Evolutionary conservation across 164 flowering plant species (phyloP), one percentile per base, ranked within the genome.

Genomic region (Stephania yunnanensis): DNA sequence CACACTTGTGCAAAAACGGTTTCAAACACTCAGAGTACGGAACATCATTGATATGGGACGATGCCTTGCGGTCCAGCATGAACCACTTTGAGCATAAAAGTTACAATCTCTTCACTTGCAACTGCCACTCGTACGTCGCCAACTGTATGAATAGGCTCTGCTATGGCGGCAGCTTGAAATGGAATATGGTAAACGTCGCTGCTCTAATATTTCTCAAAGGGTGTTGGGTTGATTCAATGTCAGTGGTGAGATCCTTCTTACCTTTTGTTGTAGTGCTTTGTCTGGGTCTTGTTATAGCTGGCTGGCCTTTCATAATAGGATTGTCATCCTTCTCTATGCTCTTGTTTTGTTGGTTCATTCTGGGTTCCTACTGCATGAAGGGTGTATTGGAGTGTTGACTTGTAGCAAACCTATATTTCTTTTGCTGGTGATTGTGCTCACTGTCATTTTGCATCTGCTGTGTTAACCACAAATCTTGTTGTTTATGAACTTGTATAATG

Each of bases 71-170:
- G 20, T 77, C 85, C 10, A 86, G 92, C 75, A 78, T 71, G 78
- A 86, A 83, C 5, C 79, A 88, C 68, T 93, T 83, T 76, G 91
- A 90, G 83, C 87, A 88, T 86, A 92, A 84, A 83, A 84, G 90
- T 30, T 91, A 93, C 84, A 93, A 93, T 79, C 85, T 95, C 74
- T 93, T 95, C 82, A 91, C 93, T 0, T 93, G 99, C 88, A 95
- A 95, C 85, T 88, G 92, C 81, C 88, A 95, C 81, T 93, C 98
- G 0, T 95, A 87, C 72, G 88, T 86, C 9, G 93, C 98, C 48
- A 85, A 87, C 79, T 93, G 93, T 78, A 83, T 95, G 75, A 95
- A 95, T 70, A 84, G 92, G 61, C 82, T 93, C 46, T 80, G 87
- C 68, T 93, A 92, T 74, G 87, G 83, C 31, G 93, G 93, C 11